These are phyloP conservation scores for Thelonectria discophora DNA, from an alignment of 2,329 filamentous ascomycete genomes.

Conservation along the genomic window DNA sequence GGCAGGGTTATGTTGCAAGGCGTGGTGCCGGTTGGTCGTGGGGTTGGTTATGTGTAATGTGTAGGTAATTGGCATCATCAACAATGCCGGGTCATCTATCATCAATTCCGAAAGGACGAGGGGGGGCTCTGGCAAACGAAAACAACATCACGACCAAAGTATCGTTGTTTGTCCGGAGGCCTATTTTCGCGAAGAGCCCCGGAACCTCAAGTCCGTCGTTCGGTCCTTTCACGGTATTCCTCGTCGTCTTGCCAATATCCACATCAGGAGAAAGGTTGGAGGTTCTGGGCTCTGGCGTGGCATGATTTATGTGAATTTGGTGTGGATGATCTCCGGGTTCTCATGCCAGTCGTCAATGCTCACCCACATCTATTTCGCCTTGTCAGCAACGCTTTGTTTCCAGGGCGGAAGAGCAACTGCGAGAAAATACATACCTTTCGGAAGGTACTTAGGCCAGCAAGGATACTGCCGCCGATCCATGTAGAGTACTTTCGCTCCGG, in stretches of 20 bases:
- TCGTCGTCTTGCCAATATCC: conserved; percentile 23
- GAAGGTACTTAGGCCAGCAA: conserved; percentile 96
- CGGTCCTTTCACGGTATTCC: conserved; percentile 14
- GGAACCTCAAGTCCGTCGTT: conserved; percentile 13
- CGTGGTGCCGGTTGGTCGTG: conserved; percentile 2
- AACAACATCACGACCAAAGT: conserved; percentile 8
- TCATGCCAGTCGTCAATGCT: conserved; percentile 99
- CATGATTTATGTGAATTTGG: conserved; percentile 81
- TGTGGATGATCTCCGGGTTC: conserved; percentile 98
- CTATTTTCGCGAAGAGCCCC: conserved; percentile 23
- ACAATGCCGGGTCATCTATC: conserved; percentile 23
- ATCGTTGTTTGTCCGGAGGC: conserved; percentile 16
- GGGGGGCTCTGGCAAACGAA: conserved; percentile 20
- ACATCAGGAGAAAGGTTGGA: conserved; percentile 25
- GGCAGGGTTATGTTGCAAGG: too few species aligned
- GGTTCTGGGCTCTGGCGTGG: conserved; percentile 15
- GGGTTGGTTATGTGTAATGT: not conserved
- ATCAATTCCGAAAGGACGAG: conserved; percentile 19
- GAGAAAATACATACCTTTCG: conserved; percentile 76
- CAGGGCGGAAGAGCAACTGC: not conserved
- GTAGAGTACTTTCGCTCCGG: conserved; percentile 98
- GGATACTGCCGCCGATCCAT: conserved; percentile 98
- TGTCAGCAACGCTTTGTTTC: conserved; percentile 28
- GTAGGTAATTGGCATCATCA: conserved; percentile 12
- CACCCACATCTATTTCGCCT: conserved; percentile 87